These are phyloP conservation scores for Gynostemma pentaphyllum DNA, from an alignment of 306 rosid species.

Conservation along the genomic window DNA sequence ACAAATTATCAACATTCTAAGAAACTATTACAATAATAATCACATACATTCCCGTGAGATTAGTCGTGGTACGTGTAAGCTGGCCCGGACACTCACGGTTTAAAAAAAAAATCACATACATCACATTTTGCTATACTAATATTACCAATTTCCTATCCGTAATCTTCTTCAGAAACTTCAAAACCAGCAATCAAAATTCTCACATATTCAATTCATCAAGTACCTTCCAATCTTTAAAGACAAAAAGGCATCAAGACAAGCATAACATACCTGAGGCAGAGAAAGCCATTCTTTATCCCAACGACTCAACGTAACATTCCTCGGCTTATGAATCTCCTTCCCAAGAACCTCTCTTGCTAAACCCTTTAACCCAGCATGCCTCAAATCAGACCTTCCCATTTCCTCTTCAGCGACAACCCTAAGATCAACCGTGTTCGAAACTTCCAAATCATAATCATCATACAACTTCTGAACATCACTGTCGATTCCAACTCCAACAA, in stretches of 20 bases:
- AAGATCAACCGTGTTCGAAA: constrained; percentile 22
- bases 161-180: too few relatives aligned
- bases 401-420: constrained; percentile 9
- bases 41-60: too few relatives aligned
- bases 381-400: constrained; percentile 5
- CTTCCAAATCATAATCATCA: constrained; percentile 20
- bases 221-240: constrained; percentile 29
- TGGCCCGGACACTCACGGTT: too few relatives aligned
- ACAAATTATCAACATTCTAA: too few relatives aligned
- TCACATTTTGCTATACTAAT: too few relatives aligned
- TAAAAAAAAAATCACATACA: too few relatives aligned
- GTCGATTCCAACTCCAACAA: constrained; percentile 37
- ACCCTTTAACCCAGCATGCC: constrained; percentile 27
- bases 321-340: constrained; percentile 30
- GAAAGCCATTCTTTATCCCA: constrained; percentile 40
- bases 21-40: too few relatives aligned
- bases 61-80: too few relatives aligned
- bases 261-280: constrained; percentile 31
- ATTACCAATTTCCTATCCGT: too few relatives aligned
- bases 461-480: constrained; percentile 23
- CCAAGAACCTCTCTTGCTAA: constrained; percentile 23
- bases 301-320: constrained; percentile 28
- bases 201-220: neutral
- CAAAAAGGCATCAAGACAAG: constrained; percentile 37
- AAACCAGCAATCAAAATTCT: neutral